Conservation (phyloP, 768 basidiomycete species). For the Boletus sensibilis region DNA sequence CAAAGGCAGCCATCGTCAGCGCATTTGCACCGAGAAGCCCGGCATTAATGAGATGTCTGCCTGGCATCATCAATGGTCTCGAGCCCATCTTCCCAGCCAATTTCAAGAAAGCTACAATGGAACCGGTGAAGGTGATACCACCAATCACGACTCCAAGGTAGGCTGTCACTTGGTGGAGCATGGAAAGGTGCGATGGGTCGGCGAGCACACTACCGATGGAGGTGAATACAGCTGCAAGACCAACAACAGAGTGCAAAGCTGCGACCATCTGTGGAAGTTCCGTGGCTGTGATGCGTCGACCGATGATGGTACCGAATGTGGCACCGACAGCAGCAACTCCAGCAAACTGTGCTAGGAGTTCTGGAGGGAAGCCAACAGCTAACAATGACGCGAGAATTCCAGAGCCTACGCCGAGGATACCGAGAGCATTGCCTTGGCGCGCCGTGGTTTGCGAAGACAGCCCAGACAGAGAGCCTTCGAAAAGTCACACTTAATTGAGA, state of each 20-base stretch:
- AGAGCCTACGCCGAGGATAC: slow-evolving; percentile 79
- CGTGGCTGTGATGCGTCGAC: slow-evolving; percentile 81
- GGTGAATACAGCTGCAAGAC: slow-evolving; percentile 85
- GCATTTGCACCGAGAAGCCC: slow-evolving; percentile 71
- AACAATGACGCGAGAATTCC: slow-evolving; percentile 79
- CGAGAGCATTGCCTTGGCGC: slow-evolving; percentile 85
- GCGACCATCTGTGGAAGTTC: slow-evolving; percentile 83
- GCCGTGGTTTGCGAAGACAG: slow-evolving; percentile 79
- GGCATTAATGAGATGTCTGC: slow-evolving; percentile 72
- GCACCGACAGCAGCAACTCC: slow-evolving; percentile 76
- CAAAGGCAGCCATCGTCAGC: slow-evolving; percentile 73
- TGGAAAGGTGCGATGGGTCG: slow-evolving; percentile 65
- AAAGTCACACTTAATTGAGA: neutral
- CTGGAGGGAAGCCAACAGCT: slow-evolving; percentile 79
- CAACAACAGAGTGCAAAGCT: slow-evolving; percentile 87
- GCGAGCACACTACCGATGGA: slow-evolving; percentile 79
- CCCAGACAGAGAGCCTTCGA: slow-evolving; percentile 71
- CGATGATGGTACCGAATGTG: slow-evolving; percentile 66
- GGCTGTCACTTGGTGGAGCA: slow-evolving; percentile 77
- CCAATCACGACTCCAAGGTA: slow-evolving; percentile 86
- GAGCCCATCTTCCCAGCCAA: slow-evolving; percentile 81
- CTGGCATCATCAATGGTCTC: slow-evolving; percentile 68
- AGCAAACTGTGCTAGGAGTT: slow-evolving; percentile 75
- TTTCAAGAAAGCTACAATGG: slow-evolving; percentile 87
- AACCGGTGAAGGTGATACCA: slow-evolving; percentile 88